Evolutionary conservation across 1,284 basidiomycete species (phyloP).

Genomic region (Singerocomus inundabilis): DNA sequence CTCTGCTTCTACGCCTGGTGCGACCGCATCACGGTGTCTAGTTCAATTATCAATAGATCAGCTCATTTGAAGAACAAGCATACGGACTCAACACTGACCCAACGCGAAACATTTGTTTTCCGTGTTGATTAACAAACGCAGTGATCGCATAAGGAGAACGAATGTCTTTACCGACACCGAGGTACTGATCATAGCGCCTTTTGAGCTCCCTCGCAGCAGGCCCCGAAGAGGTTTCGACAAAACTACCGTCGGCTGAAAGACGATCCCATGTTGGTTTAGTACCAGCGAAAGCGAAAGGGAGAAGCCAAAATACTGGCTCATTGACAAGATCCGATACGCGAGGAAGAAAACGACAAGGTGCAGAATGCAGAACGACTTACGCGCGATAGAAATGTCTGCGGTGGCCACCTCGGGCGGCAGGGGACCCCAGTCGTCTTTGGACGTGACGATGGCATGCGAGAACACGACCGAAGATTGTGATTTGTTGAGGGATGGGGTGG

Average conservation of each 20-base stretch:
- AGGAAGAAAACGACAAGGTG: slow-evolving; percentile 3
- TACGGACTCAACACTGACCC: slow-evolving; percentile 48
- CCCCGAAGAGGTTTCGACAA: slow-evolving; percentile 75
- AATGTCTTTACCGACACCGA: slow-evolving; percentile 62
- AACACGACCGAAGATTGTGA: slow-evolving; percentile 46
- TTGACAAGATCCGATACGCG: slow-evolving; percentile 8
- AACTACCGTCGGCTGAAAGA: slow-evolving; percentile 62
- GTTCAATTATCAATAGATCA: slow-evolving; percentile 13
- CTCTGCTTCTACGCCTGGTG: slow-evolving; percentile 44
- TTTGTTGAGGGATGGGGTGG: slow-evolving; percentile 39
- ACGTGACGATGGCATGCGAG: slow-evolving; percentile 35
- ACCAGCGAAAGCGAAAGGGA: neutral
- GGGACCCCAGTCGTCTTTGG: slow-evolving; percentile 28
- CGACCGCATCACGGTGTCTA: slow-evolving; percentile 54
- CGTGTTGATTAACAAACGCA: slow-evolving; percentile 74
- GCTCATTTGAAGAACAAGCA: neutral
- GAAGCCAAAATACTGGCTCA: neutral
- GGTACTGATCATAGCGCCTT: slow-evolving; percentile 62
- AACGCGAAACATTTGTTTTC: slow-evolving; percentile 69
- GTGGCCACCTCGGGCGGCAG: slow-evolving; percentile 50
- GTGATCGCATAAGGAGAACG: slow-evolving; percentile 78
- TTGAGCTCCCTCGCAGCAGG: slow-evolving; percentile 72
- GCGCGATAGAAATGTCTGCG: slow-evolving; percentile 60
- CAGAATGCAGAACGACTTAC: slow-evolving; percentile 42
- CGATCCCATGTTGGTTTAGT: slow-evolving; percentile 3